These are phyloP conservation scores for Barbatosphaeria neglecta DNA, from an alignment of 495 filamentous ascomycete genomes.

Conservation along the genomic window DNA sequence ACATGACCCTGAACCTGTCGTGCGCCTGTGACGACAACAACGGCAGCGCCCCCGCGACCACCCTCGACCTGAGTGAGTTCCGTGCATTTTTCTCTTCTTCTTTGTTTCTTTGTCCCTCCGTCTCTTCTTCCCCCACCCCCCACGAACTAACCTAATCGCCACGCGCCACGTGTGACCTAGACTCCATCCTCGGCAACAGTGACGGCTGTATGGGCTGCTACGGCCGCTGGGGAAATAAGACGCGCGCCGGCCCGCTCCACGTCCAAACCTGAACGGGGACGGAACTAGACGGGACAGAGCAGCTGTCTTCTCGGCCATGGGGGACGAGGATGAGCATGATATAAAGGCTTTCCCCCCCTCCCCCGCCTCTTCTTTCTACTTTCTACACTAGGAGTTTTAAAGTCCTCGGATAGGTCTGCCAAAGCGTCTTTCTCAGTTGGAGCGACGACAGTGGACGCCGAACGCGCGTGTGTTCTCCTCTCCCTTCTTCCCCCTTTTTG, in stretches of 20 bases:
- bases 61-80: slow-evolving; percentile 18
- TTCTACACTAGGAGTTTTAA: too few species aligned
- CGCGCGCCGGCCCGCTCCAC: not conserved
- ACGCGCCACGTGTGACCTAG: not conserved
- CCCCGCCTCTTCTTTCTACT: too few species aligned
- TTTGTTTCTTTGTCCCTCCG: not conserved
- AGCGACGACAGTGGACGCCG: too few species aligned
- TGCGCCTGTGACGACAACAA: slow-evolving; percentile 11
- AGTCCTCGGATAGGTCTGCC: too few species aligned
- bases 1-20: slow-evolving; percentile 8
- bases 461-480: too few species aligned
- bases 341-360: too few species aligned
- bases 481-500: too few species aligned
- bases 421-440: too few species aligned
- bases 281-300: too few species aligned
- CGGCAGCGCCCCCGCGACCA: slow-evolving; percentile 1
- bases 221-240: slow-evolving; percentile 16
- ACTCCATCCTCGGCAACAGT: slow-evolving; percentile 15
- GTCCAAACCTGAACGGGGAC: not conserved
- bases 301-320: too few species aligned
- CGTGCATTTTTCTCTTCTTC: not conserved
- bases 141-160: not conserved
- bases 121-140: not conserved
- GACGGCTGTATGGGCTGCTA: slow-evolving; percentile 18
- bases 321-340: too few species aligned